Conservation (phyloP, 139 green algal species). For the Picochlorum sp. region DNA sequence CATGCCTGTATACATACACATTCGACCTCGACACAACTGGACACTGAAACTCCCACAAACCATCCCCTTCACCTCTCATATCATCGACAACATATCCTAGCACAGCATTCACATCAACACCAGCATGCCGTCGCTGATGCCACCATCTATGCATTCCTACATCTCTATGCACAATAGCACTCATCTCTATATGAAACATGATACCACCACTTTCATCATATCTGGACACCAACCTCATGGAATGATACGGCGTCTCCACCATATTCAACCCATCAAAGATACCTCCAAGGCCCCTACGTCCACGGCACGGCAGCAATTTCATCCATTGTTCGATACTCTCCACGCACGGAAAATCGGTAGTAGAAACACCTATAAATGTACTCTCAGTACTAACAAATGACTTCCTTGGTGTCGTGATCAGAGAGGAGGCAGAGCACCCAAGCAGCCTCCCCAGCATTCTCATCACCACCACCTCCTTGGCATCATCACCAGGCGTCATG, state of each 20-base stretch:
- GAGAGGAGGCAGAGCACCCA: background rate
- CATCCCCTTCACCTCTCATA: too few species aligned
- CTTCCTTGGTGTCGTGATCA: background rate
- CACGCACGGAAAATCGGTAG: conserved; percentile 70
- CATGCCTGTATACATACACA: conserved; percentile 31
- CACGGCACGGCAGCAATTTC: conserved; percentile 78
- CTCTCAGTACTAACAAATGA: background rate
- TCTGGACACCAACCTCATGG: background rate
- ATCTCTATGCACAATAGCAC: background rate
- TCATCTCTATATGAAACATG: background rate
- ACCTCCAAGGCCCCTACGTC: conserved; percentile 28
- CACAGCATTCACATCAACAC: background rate
- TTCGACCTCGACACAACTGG: conserved; percentile 42
- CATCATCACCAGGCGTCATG: background rate
- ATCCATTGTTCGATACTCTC: conserved; percentile 90
- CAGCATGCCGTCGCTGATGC: background rate
- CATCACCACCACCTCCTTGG: background rate
- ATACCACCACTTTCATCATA: background rate
- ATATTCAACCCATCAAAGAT: background rate
- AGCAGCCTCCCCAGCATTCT: conserved; percentile 3
- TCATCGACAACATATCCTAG: too few species aligned
- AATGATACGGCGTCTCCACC: conserved; percentile 1
- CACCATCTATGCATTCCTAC: background rate
- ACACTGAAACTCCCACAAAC: conserved; percentile 44
- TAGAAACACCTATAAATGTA: conserved; percentile 52